Base-by-base conservation (phyloP, 1,139 yeast species). In the Diutina rugosa region DNA sequence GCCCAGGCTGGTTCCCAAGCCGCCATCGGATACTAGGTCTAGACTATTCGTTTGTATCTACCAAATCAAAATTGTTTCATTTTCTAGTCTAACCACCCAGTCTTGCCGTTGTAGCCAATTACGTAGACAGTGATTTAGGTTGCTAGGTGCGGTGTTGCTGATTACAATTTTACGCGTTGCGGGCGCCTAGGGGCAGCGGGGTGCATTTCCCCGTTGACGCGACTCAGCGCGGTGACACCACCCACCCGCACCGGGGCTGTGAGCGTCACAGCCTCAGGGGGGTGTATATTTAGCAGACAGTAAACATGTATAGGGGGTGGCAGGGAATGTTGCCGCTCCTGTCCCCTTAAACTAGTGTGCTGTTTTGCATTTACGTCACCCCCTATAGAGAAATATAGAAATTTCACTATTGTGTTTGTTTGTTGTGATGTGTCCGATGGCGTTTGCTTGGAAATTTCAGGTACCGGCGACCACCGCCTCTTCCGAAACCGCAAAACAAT, bases 21-120 rank as follows among this genome's bases (percentile, higher is more conserved):
- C 7, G 53, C 53, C 53, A 49, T 49, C 30, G 51, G 51, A 14
- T 47, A 47, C 51, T 47, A 47, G 38, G n/a, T 5, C n/a, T 28
- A 21, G 29, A 9, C 14, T 26, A 14, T 29, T 9, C 30, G 38
- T 21, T 21, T 29, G 14, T 35, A 35, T 35, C 14, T 35, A 35
- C 41, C 41, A 8, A 47, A 29, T 47, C 6, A 26, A 28, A 29
- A 10, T n/a, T 47, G 51, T 47, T 47, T 30, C 29, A 47, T 29
- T 21, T 21, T 21, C 26, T 21, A 21, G 18, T 18, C 18, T 18
- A 18, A 18, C 18, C 18, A 18, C 18, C 18, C 18, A 18, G 18
- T 18, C 18, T 18, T 18, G 18, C 18, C 18, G 26, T 21, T 21
- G 26, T 3, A 21, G 26, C 26, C 26, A 21, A 21, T 21, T 3